Evolutionary conservation across 371 early-diverging fungal species (phyloP).

Genomic region (Mucor lusitanicus): DNA sequence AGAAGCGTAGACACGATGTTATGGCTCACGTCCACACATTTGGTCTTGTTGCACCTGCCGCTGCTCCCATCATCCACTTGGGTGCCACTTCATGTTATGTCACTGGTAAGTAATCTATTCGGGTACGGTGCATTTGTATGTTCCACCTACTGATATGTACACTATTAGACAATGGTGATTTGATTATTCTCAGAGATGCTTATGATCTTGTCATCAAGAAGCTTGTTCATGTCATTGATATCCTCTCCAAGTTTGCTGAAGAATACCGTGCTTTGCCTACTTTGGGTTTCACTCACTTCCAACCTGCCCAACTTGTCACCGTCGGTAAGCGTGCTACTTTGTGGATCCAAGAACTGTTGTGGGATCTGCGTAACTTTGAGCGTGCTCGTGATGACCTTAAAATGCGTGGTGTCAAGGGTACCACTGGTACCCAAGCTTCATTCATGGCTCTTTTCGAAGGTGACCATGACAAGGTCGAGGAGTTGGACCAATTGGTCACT

Average conservation of each 20-base stretch:
- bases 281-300: slow-evolving; percentile 98
- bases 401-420: slow-evolving; percentile 98
- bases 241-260: slow-evolving; percentile 78
- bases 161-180: slow-evolving; percentile 86
- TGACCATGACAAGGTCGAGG: slow-evolving; percentile 92
- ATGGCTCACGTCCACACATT: slow-evolving; percentile 98
- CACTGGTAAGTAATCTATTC: slow-evolving; percentile 51
- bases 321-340: slow-evolving; percentile 97
- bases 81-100: slow-evolving; percentile 98
- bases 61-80: slow-evolving; percentile 95
- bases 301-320: slow-evolving; percentile 97
- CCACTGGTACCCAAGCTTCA: slow-evolving; percentile 98
- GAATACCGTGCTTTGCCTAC: slow-evolving; percentile 88
- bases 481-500: slow-evolving; percentile 88
- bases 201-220: slow-evolving; percentile 90
- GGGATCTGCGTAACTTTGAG: slow-evolving; percentile 94
- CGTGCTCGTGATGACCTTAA: slow-evolving; percentile 88
- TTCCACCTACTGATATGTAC: background rate
- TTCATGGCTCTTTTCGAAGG: slow-evolving; percentile 95
- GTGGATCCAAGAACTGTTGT: slow-evolving; percentile 94
- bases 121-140: background rate
- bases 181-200: slow-evolving; percentile 93
- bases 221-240: slow-evolving; percentile 81
- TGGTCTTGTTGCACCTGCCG: slow-evolving; percentile 87
- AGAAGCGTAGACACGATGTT: slow-evolving; percentile 95